Evolutionary conservation across 2,329 filamentous ascomycete genomes (phyloP).

Genomic region (Nothophaeocryptopus gaeumannii): DNA sequence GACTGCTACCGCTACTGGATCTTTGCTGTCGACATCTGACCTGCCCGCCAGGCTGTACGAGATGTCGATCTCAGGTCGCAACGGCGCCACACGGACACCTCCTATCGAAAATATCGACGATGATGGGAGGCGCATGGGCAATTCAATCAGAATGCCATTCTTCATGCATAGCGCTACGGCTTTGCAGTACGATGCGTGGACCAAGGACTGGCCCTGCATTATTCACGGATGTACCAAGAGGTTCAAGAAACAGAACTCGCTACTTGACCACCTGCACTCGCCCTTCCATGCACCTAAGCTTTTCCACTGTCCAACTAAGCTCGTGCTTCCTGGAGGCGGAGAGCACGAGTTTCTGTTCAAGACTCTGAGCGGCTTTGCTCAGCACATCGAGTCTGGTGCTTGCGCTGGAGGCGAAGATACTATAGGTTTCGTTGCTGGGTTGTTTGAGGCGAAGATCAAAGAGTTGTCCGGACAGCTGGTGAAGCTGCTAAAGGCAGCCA

Average conservation of each 20-base stretch:
- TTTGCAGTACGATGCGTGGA: slow-evolving; percentile 1
- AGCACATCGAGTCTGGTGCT: slow-evolving; percentile 19
- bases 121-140: no score
- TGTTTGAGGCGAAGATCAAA: slow-evolving; percentile 14
- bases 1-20: background rate
- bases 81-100: no score
- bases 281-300: slow-evolving; percentile 12
- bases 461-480: slow-evolving; percentile 6
- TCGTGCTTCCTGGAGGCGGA: no score
- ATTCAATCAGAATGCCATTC: no score
- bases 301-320: slow-evolving; percentile 17
- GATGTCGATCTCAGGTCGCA: background rate
- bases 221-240: slow-evolving; percentile 4
- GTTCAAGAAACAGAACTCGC: slow-evolving; percentile 10
- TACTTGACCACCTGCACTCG: slow-evolving; percentile 17
- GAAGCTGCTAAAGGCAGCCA: slow-evolving; percentile 13
- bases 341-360: slow-evolving; percentile 16
- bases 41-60: background rate
- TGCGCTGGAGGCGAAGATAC: slow-evolving; percentile 13
- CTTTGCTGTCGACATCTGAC: background rate
- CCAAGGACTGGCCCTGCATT: slow-evolving; percentile 9
- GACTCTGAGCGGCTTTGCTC: slow-evolving; percentile 18
- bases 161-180: no score
- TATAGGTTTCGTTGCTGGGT: slow-evolving; percentile 1
- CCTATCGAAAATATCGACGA: no score